Conservation (phyloP, 257 asterid genomes). For the Penstemon eatonii region DNA sequence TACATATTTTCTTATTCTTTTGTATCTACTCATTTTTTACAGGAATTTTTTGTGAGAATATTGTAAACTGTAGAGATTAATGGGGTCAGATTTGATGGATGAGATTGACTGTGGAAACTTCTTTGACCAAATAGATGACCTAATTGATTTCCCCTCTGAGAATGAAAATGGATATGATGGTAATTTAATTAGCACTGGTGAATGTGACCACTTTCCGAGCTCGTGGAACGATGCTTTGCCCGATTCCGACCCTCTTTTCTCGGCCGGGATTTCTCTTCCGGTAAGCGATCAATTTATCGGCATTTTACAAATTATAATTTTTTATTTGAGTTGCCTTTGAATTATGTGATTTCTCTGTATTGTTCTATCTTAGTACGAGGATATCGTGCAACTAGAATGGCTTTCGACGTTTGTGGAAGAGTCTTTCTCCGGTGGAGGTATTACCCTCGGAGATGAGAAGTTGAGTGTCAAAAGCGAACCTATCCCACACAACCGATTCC, state of each 20-base stretch:
- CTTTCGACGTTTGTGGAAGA: constrained; percentile 82
- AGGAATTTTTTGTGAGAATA: constrained; percentile 31
- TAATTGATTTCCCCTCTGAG: constrained; percentile 81
- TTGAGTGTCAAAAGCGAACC: constrained; percentile 31
- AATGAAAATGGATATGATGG: constrained; percentile 48
- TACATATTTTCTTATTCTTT: constrained; percentile 8
- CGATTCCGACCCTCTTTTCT: constrained; percentile 56
- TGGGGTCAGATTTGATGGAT: constrained; percentile 66
- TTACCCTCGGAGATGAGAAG: constrained; percentile 55
- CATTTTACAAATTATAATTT: no score
- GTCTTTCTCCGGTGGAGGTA: constrained; percentile 62
- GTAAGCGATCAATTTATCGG: constrained; percentile 37
- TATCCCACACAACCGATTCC: constrained; percentile 42
- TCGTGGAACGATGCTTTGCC: constrained; percentile 67
- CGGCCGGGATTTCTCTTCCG: constrained; percentile 85
- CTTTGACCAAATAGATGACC: constrained; percentile 90
- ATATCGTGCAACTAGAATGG: constrained; percentile 70
- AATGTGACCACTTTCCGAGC: constrained; percentile 58
- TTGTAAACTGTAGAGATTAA: constrained; percentile 20
- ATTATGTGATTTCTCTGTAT: not conserved
- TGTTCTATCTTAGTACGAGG: constrained; percentile 61
- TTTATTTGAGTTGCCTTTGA: no score
- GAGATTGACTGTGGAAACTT: constrained; percentile 81
- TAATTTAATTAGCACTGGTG: constrained; percentile 46
- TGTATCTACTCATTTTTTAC: not conserved